Evolutionary conservation across 2,329 filamentous ascomycete species (phyloP), one percentile per base, ranked within the genome.

Genomic region (Cercospora canescens): DNA sequence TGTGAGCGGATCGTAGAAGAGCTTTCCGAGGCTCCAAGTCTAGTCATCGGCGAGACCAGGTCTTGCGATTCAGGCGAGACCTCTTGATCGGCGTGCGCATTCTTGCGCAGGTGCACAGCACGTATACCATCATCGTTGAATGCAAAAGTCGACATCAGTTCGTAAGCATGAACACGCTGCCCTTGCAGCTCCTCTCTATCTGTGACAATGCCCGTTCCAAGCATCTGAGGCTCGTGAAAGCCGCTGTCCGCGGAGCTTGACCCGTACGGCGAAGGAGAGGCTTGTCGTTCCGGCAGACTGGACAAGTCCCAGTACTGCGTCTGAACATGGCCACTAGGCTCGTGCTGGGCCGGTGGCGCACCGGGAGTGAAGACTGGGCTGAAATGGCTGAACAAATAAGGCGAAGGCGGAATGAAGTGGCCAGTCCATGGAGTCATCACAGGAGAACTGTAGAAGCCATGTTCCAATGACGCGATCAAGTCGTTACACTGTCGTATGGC

Each of bases 241-340:
- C 75, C 74, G 54, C 69, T 74, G 63, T 75, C 74, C 56, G 73
- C 66, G 24, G 71, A 69, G 12, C n/a, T 30, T 14, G 67, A 68
- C 18, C 59, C 62, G 35, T 69, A 63, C 21, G 70, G 71, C 41
- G 69, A 73, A 12, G 39, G 39, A 21, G 70, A 69, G 24, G 58
- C 45, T 37, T 65, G 64, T 45, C 66, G 64, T 63, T 74, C 73
- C 35, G 66, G 68, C 30, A 75, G 65, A 71, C 74, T 74, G 30
- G 73, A 73, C 11, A 75, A 64, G 55, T 76, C 73, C 74, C 74
- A 76, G 63, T 74, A 75, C 55, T 72, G 71, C 24, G 70, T 68
- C 35, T 59, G 63, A 16, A 50, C 64, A 18, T 66, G 64, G 24
- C 59, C 59, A 52, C 41, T 45, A 28, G 64, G 54, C 60, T 60